A percentile compares a stretch with the other conserved stretches of the same genome.
Evolutionary conservation across 2,329 filamentous ascomycete species (phyloP).

Genomic region (Diplodia corticola): DNA sequence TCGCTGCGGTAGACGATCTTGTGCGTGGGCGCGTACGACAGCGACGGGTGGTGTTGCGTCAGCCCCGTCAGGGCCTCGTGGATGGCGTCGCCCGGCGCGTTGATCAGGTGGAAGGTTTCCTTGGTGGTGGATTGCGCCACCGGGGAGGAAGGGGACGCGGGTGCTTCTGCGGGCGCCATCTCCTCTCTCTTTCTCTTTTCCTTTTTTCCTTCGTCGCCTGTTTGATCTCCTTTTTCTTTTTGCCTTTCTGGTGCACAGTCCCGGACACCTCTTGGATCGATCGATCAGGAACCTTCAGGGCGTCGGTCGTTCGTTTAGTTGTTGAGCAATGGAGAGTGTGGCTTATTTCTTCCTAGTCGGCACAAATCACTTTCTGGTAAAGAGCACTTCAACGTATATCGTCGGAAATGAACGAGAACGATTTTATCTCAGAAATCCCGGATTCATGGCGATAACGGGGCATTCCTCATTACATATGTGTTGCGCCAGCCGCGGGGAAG

Average conservation of each 20-base stretch:
- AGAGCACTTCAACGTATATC: background rate
- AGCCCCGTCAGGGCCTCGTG: slow-evolving; percentile 39
- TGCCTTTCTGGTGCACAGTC: too few relatives aligned
- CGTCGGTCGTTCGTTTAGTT: too few relatives aligned
- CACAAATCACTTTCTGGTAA: background rate
- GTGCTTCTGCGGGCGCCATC: background rate
- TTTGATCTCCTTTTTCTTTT: background rate
- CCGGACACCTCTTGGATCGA: too few relatives aligned
- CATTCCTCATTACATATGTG: background rate
- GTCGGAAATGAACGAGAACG: background rate
- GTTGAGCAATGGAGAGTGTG: too few relatives aligned
- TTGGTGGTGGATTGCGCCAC: background rate
- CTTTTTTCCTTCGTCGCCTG: too few relatives aligned
- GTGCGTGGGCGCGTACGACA: slow-evolving; percentile 38
- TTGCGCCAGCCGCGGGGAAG: background rate
- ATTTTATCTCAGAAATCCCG: background rate
- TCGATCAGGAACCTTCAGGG: too few relatives aligned
- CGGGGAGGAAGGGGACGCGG: too few relatives aligned
- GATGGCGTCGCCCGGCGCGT: slow-evolving; percentile 36
- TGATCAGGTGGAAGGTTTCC: slow-evolving; percentile 42
- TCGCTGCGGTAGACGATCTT: slow-evolving; percentile 40
- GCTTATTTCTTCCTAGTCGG: too few relatives aligned
- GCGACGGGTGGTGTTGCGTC: slow-evolving; percentile 35
- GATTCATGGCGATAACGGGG: background rate
- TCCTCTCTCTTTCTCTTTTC: too few relatives aligned